phyloP scores from a whole-genome alignment of 2,329 filamentous ascomycete genomes.

The Colletotrichum tanaceti region DNA sequence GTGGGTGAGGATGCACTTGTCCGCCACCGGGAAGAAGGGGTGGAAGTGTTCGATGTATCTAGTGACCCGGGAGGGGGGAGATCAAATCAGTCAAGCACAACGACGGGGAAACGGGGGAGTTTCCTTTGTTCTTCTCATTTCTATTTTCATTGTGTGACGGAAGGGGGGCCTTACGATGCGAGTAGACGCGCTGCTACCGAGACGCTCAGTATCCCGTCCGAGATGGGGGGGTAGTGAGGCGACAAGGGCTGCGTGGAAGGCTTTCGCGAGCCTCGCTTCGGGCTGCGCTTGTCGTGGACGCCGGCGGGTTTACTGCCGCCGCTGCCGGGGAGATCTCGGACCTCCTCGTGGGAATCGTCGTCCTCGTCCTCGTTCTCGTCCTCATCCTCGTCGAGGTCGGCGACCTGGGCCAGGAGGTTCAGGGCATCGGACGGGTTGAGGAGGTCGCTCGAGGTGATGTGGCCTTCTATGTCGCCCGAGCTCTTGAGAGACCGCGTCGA shows the following conservation, averaged over 20 bases:
- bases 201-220: slow-evolving; percentile 46
- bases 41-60: slow-evolving; percentile 76
- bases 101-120: no score
- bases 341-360: slow-evolving; percentile 29
- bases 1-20: slow-evolving; percentile 69
- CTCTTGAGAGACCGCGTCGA: slow-evolving; percentile 33
- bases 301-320: slow-evolving; percentile 25
- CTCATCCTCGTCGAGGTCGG: no score
- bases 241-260: slow-evolving; percentile 8
- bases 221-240: slow-evolving; percentile 49
- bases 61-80: slow-evolving; percentile 35
- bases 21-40: slow-evolving; percentile 76
- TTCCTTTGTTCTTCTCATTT: no score
- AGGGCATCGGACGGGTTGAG: slow-evolving; percentile 57
- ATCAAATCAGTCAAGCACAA: background rate
- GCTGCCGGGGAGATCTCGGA: slow-evolving; percentile 29
- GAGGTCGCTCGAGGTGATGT: slow-evolving; percentile 54
- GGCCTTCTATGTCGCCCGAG: slow-evolving; percentile 50
- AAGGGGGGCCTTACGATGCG: slow-evolving; percentile 40
- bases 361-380: slow-evolving; percentile 49
- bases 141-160: slow-evolving; percentile 41
- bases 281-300: slow-evolving; percentile 33
- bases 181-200: slow-evolving; percentile 40
- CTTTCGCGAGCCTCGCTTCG: slow-evolving; percentile 10
- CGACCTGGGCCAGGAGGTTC: slow-evolving; percentile 55